phyloP scores from a whole-genome alignment of 257 asterid species.

The Cruciata laevipes region DNA sequence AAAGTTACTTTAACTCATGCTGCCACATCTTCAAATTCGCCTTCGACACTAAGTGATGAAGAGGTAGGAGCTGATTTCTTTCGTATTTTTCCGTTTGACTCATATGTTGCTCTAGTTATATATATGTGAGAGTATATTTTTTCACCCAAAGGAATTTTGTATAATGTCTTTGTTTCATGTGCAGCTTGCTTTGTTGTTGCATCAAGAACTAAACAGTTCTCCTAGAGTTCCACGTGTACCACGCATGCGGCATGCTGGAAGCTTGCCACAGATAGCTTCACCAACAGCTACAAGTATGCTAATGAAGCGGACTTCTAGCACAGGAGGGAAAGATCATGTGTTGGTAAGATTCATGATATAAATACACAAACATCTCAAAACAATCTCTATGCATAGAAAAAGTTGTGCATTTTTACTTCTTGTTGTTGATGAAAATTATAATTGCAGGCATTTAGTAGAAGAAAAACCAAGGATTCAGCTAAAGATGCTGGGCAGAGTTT shows the following conservation, averaged over 20 bases:
- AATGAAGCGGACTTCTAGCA: constrained; percentile 63
- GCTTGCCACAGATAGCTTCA: constrained; percentile 71
- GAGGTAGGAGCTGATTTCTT: constrained; percentile 46
- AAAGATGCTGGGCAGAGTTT: constrained; percentile 51
- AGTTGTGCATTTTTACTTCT: not conserved
- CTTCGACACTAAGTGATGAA: constrained; percentile 84
- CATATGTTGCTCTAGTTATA: not conserved
- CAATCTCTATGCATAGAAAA: not conserved
- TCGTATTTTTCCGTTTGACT: not conserved
- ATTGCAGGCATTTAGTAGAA: constrained; percentile 56
- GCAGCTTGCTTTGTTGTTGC: constrained; percentile 91
- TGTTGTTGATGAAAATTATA: not conserved
- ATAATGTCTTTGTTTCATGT: constrained; percentile 17
- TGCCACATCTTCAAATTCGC: constrained; percentile 49
- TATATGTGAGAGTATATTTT: not conserved
- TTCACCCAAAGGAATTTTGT: not conserved
- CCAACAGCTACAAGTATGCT: constrained; percentile 64
- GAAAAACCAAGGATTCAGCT: constrained; percentile 58
- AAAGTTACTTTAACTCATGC: constrained; percentile 47
- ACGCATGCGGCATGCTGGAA: constrained; percentile 96
- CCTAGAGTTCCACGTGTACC: constrained; percentile 96
- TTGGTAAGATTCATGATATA: constrained; percentile 39
- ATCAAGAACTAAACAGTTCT: constrained; percentile 97
- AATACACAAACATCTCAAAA: not conserved
- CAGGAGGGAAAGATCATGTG: constrained; percentile 69